Conservation (phyloP, 2,329 filamentous ascomycete species). For the Passalora sequoiae region DNA sequence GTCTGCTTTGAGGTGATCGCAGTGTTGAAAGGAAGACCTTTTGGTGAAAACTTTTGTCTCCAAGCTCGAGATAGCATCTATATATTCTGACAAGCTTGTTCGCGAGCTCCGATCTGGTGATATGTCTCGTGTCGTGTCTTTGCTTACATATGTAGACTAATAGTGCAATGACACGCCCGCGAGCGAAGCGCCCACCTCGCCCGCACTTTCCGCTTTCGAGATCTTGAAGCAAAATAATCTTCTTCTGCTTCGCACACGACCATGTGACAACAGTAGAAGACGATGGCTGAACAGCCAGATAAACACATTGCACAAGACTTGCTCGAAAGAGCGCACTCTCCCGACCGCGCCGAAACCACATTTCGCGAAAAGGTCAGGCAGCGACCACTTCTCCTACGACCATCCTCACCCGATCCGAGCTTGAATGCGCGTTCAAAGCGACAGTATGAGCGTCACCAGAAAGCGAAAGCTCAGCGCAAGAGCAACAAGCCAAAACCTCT, state of each 20-base stretch:
- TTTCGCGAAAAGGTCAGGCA: slow-evolving; percentile 78
- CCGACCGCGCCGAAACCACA: slow-evolving; percentile 64
- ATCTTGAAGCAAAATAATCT: neutral
- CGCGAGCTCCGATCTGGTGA: neutral
- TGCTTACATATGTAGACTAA: too few species aligned
- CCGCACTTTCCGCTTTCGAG: slow-evolving; percentile 1
- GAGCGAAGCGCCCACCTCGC: too few species aligned
- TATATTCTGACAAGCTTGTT: too few species aligned
- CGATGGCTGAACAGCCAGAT: slow-evolving; percentile 27
- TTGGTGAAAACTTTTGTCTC: too few species aligned
- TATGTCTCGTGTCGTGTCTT: neutral
- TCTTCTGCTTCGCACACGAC: neutral
- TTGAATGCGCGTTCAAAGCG: slow-evolving; percentile 51
- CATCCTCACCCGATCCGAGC: slow-evolving; percentile 60
- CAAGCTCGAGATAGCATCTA: neutral
- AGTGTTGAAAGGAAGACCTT: too few species aligned
- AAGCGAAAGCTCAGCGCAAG: slow-evolving; percentile 26
- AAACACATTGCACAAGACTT: slow-evolving; percentile 50
- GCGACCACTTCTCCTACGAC: slow-evolving; percentile 72
- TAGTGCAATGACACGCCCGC: too few species aligned
- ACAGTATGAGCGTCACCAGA: slow-evolving; percentile 35
- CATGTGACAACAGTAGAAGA: slow-evolving; percentile 9
- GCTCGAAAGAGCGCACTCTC: slow-evolving; percentile 72
- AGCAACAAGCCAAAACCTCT: slow-evolving; percentile 61
- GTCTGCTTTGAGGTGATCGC: neutral